phyloP scores from a whole-genome alignment of 148 eudicot species.

The Diospyros kaki region DNA sequence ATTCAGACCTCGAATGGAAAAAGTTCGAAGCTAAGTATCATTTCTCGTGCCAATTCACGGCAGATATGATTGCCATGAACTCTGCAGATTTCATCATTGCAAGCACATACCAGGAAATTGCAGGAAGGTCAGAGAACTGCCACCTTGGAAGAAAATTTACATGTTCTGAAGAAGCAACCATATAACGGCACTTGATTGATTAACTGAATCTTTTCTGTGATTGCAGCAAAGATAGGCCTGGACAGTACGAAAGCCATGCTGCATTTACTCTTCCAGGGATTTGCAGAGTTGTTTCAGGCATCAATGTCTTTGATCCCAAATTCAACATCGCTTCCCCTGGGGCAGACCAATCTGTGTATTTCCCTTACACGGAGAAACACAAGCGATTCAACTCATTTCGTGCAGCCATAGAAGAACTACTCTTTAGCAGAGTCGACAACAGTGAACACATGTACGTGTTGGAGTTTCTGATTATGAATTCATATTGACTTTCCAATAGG shows the following conservation, averaged over 20 bases:
- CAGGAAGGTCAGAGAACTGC: conserved; percentile 60
- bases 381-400: conserved; percentile 58
- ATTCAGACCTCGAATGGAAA: conserved; percentile 84
- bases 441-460: conserved; percentile 66
- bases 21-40: conserved; percentile 76
- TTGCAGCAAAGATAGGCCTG: conserved; percentile 87
- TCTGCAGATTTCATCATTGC: conserved; percentile 88
- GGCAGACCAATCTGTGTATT: conserved; percentile 83
- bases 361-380: conserved; percentile 57
- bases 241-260: conserved; percentile 81
- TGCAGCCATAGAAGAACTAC: conserved; percentile 67
- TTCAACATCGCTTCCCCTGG: conserved; percentile 92
- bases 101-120: conserved; percentile 93
- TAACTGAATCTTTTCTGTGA: not conserved
- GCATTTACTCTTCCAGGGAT: conserved; percentile 82
- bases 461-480: not conserved
- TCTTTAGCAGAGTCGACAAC: conserved; percentile 59
- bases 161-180: not conserved
- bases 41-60: conserved; percentile 89
- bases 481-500: not conserved
- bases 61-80: conserved; percentile 86
- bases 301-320: conserved; percentile 88
- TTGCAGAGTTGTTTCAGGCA: conserved; percentile 77
- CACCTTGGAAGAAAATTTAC: not conserved
- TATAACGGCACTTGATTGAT: not conserved